A percentile compares a stretch with the other conserved stretches of the same genome.
phyloP scores from a whole-genome alignment of 2,329 filamentous ascomycete genomes.

The Coniella vitis region DNA sequence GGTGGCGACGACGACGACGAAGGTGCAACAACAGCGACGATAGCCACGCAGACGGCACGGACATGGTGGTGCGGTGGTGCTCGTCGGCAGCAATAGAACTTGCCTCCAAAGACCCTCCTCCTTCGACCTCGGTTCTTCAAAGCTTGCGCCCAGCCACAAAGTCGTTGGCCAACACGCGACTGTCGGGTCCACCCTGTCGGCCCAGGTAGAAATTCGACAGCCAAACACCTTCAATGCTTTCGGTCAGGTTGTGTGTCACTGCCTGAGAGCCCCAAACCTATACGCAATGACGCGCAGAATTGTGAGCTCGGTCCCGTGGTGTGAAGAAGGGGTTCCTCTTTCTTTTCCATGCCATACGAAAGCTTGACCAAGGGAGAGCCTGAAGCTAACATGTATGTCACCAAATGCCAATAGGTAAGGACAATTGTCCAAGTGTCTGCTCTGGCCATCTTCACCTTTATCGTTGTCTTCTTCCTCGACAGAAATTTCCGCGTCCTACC shows the following conservation, averaged over 20 bases:
- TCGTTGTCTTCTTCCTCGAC: constrained; percentile 77
- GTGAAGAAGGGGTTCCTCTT: background rate
- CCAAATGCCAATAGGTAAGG: constrained; percentile 39
- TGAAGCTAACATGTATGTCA: background rate
- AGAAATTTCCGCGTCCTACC: constrained; percentile 83
- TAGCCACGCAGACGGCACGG: background rate
- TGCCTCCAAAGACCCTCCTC: constrained; percentile 6
- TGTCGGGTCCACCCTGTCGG: background rate
- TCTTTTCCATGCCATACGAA: background rate
- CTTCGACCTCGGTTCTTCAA: background rate
- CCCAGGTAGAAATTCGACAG: constrained; percentile 3
- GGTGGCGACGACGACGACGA: too few relatives aligned
- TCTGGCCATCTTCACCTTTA: constrained; percentile 57
- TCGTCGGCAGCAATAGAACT: constrained; percentile 15
- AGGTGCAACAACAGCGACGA: too few relatives aligned
- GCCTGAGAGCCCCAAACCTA: constrained; percentile 5
- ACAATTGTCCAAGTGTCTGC: constrained; percentile 70
- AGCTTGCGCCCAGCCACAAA: background rate
- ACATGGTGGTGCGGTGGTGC: constrained; percentile 14
- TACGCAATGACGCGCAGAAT: constrained; percentile 17
- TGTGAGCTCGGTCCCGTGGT: constrained; percentile 3
- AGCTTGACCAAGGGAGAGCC: background rate
- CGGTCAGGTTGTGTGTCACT: constrained; percentile 11
- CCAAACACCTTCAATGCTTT: constrained; percentile 10
- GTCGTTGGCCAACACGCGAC: too few relatives aligned